Conservation (phyloP, 2,329 filamentous ascomycete species). For the Zalaria obscura region DNA sequence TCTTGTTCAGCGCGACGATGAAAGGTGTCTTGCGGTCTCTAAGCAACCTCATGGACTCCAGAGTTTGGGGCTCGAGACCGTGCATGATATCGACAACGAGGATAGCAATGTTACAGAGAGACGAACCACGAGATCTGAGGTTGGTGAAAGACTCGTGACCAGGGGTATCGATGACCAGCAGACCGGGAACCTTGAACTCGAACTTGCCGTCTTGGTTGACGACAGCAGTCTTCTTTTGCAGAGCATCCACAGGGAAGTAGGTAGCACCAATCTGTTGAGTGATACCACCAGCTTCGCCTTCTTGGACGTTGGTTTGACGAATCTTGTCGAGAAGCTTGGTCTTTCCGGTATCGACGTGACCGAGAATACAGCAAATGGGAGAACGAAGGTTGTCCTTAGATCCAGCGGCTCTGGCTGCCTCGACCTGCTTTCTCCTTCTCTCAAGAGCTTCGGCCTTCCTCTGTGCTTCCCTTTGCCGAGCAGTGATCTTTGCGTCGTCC, state of each 20-base stretch:
- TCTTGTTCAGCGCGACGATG: constrained; percentile 98
- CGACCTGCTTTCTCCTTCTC: constrained; percentile 75
- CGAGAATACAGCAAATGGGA: constrained; percentile 98
- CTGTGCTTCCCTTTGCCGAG: constrained; percentile 57
- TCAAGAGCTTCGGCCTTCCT: constrained; percentile 82
- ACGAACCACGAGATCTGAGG: constrained; percentile 88
- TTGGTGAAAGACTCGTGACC: constrained; percentile 99
- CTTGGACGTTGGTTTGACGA: constrained; percentile 94
- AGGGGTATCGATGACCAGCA: constrained; percentile 93
- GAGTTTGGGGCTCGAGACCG: constrained; percentile 89
- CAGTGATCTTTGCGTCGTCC: constrained; percentile 32
- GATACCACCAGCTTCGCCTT: constrained; percentile 98
- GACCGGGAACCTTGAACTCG: constrained; percentile 93
- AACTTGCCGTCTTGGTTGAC: constrained; percentile 84
- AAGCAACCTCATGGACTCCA: constrained; percentile 92
- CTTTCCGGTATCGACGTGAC: constrained; percentile 99
- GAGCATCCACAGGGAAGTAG: constrained; percentile 92
- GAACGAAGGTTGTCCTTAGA: constrained; percentile 92
- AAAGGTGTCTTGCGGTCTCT: constrained; percentile 92
- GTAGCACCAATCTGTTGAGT: constrained; percentile 99
- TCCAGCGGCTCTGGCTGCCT: constrained; percentile 78
- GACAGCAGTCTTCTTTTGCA: constrained; percentile 82
- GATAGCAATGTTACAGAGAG: constrained; percentile 98
- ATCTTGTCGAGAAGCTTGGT: constrained; percentile 99
- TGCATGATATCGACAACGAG: constrained; percentile 99